Base-by-base conservation (phyloP, 768 basidiomycete genomes). In the Phylloporus arenicola region DNA sequence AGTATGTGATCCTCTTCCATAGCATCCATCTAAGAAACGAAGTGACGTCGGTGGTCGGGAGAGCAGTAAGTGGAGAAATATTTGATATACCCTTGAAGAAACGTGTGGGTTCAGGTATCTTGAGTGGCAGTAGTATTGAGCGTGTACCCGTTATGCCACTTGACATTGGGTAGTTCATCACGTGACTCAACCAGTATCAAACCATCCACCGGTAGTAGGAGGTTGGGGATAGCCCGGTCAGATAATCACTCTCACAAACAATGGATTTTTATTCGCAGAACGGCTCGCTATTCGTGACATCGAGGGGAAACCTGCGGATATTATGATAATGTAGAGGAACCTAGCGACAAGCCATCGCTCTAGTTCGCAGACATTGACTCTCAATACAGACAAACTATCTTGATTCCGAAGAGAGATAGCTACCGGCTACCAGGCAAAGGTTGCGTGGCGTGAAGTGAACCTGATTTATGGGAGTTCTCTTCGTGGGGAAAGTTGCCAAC, bases 381-480 rank as follows among this genome's bases (percentile, higher is more conserved):
- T 45, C 31, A 20, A 24, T 49, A 38, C 6, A 24, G 11, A 35
- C 14, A 44, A 11, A 24, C 38, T 60, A 82, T 66, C 79, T 72
- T 45, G 71, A 64, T 50, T 86, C 86, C 1, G 81, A 75, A 19
- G 85, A 71, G 37, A 82, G 70, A 63, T 84, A 86, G 38, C 75
- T 76, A 6, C 95, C 95, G 16, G 88, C 86, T 40, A 88, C 90
- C 49, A 98, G 71, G 67, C 92, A 94, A 30, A 99, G 77, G 68
- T 99, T 99, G 13, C 95, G 81, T 25, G 92, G 82, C 9, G 96
- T 98, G 62, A 98, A 96, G 57, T 96, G 91, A 10, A 93, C 84
- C 61, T 94, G 87, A 22, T 82, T 81, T 57, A 98, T 80, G 1
- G 96, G 94, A 24, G 96, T 98, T 47, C 93, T 80, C 73, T 98